Evolutionary conservation across 176 grass and related monocot genomes (phyloP), one percentile per base, ranked within the genome.

Genomic region (Phyllostachys edulis): DNA sequence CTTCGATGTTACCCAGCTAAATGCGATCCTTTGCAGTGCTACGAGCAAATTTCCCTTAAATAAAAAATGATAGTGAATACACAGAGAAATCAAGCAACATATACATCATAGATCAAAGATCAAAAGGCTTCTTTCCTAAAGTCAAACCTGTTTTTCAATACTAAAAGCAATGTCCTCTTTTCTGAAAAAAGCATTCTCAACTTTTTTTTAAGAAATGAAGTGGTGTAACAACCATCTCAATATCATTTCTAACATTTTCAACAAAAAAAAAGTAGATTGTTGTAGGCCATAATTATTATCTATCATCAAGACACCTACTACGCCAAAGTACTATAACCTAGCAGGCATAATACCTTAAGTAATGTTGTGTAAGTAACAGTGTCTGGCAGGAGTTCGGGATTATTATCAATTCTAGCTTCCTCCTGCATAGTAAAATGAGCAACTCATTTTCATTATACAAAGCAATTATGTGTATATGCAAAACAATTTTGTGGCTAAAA

Each of bases 361-460:
- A 95, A 84, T 68, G 89, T 95, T 82, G 95, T 95, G 87, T 98
- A 98, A 44, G 92, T 98, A 86, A 98, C 67, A 80, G 87, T 82
- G 87, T 95, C 95, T 4, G 95, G 92, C 32, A 93, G 87, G 79
- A 98, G 90, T 59, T 91, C 76, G 55, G 74, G 73, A 76, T 88
- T 86, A 75, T 52, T 82, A 83, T 72, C 85, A 68, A 50, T 90
- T 69, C 47, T 85, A 86, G 93, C 89, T 95, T 95, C 91, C 86
- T 95, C 91, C 95, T 93, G 92, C 77, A 92, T 81, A 55, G 70
- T n/a, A 86, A 85, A 56, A 67, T 46, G 57, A 90, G 61, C 76
- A 92, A 85, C 40, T 82, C 59, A 82, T 87, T 71, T 87, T 73
- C 52, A 82, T 76, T 73, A 85, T 62, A 86, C 5, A 10, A 50